phyloP scores from a whole-genome alignment of 331 rosid species.

The Malus hybrid region DNA sequence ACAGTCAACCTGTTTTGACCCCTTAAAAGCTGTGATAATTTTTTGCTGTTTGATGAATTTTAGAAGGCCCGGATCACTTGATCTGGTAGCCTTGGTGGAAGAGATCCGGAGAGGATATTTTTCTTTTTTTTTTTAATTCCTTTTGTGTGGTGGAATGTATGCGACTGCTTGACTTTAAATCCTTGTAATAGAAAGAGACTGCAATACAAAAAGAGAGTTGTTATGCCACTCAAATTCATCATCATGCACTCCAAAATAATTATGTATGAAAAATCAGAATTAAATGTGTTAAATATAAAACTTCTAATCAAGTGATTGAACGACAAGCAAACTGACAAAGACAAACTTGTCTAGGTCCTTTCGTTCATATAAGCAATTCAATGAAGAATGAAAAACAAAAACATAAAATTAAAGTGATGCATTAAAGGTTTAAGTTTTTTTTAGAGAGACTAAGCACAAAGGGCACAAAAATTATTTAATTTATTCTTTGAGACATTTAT shows the following conservation, averaged over 20 bases:
- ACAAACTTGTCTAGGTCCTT: background rate
- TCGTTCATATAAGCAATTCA: background rate
- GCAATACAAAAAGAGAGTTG: background rate
- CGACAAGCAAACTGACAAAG: background rate
- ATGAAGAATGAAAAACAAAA: background rate
- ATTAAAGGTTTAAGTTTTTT: no score
- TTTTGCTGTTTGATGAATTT: no score
- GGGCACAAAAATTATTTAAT: no score
- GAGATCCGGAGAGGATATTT: no score
- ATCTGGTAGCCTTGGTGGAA: no score
- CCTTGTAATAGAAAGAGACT: background rate
- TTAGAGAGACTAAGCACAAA: no score
- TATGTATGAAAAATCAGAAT: background rate
- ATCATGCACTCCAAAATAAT: background rate
- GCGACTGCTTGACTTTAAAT: background rate
- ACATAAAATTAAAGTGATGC: background rate
- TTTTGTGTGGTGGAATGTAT: no score
- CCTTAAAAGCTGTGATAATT: no score
- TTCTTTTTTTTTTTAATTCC: background rate
- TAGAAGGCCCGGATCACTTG: no score
- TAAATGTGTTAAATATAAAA: background rate
- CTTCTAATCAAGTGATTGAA: background rate
- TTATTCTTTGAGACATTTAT: no score
- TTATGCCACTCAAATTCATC: background rate
- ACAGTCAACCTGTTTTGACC: no score